Conservation (phyloP, 257 asterid genomes). For the Ligustrum vulgare region DNA sequence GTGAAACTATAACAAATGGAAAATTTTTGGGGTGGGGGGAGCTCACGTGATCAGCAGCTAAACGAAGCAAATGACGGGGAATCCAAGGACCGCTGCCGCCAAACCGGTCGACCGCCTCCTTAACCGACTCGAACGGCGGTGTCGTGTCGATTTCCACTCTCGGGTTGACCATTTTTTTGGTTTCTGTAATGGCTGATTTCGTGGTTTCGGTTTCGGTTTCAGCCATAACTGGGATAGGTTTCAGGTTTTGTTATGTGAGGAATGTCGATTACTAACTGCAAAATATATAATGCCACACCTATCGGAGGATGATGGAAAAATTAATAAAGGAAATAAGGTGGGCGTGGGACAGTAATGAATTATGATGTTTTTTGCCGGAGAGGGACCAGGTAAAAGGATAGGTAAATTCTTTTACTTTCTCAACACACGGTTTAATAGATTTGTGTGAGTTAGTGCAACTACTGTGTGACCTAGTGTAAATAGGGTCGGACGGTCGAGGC, state of each 20-base stretch:
- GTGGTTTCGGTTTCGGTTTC: conserved; percentile 35
- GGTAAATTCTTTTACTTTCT: not conserved
- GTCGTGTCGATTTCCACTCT: conserved; percentile 89
- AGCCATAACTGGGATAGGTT: not conserved
- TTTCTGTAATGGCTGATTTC: conserved; percentile 21
- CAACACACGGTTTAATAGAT: not conserved
- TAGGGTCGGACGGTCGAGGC: not conserved
- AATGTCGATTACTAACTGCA: conserved; percentile 7
- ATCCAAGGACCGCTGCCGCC: conserved; percentile 91
- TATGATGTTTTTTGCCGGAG: not conserved
- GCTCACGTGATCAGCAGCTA: conserved; percentile 49
- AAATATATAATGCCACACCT: conserved; percentile 4
- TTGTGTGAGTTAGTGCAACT: not conserved
- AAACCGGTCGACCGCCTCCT: conserved; percentile 88
- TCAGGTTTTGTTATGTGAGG: not conserved
- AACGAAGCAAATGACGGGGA: conserved; percentile 61
- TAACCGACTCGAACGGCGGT: conserved; percentile 93
- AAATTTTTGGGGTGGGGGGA: not conserved
- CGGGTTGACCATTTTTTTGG: conserved; percentile 55
- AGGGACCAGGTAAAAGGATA: not conserved
- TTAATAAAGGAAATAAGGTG: not conserved
- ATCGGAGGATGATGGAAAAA: not conserved
- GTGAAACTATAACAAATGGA: not conserved
- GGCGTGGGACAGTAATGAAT: conserved; percentile 9
- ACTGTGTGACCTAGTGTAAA: not conserved